Evolutionary conservation across 2,329 filamentous ascomycete species (phyloP).

Genomic region (Pseudogymnoascus sp.): DNA sequence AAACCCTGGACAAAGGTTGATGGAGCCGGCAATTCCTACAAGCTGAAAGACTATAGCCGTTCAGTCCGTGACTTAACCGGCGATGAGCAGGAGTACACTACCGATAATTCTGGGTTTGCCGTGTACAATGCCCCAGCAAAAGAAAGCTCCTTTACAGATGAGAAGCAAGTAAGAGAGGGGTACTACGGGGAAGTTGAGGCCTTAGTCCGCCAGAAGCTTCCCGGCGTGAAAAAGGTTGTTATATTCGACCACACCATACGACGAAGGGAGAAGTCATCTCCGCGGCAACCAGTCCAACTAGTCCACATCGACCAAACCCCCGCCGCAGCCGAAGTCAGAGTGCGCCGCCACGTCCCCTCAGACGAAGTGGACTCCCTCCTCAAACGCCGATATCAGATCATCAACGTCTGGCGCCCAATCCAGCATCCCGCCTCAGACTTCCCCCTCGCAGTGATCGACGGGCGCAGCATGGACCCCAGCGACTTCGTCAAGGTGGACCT

Average conservation of each 20-base stretch:
- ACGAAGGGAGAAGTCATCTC: slow-evolving; percentile 46
- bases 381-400: slow-evolving; percentile 63
- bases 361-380: slow-evolving; percentile 62
- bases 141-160: slow-evolving; percentile 55
- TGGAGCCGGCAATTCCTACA: slow-evolving; percentile 48
- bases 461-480: slow-evolving; percentile 45
- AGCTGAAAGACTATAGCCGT: slow-evolving; percentile 37
- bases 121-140: slow-evolving; percentile 51
- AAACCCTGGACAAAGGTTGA: slow-evolving; percentile 63
- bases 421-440: slow-evolving; percentile 46
- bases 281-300: slow-evolving; percentile 58
- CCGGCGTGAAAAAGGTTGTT: slow-evolving; percentile 56
- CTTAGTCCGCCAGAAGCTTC: slow-evolving; percentile 57
- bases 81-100: slow-evolving; percentile 52
- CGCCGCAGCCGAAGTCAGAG: slow-evolving; percentile 56
- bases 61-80: slow-evolving; percentile 65
- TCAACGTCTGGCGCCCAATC: slow-evolving; percentile 67
- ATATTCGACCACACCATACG: slow-evolving; percentile 85
- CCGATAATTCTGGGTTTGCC: slow-evolving; percentile 69
- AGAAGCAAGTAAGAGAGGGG: slow-evolving; percentile 56
- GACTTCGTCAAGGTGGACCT: slow-evolving; percentile 70
- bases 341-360: slow-evolving; percentile 53
- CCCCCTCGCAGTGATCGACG: slow-evolving; percentile 54
- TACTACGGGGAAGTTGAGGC: slow-evolving; percentile 79
- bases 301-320: slow-evolving; percentile 79